Percentiles rank a stretch among this genome's conserved stretches.
Evolutionary conservation across 179 eudicot genomes (phyloP).

Genomic region (Amaranthus tricolor): DNA sequence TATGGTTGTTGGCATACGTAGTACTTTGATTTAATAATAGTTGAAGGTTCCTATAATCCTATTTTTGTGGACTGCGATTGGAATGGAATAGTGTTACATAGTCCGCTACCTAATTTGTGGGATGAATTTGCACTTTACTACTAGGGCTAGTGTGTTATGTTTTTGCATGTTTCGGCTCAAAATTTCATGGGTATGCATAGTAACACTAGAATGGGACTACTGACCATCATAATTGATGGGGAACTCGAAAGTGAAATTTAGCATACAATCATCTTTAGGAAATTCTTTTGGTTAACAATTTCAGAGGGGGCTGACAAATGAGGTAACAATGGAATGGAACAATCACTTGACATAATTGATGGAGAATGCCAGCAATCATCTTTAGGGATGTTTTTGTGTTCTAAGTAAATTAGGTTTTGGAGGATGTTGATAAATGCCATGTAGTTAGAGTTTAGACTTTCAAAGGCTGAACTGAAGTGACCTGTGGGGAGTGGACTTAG

Average conservation of each 20-base stretch:
- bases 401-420: background rate
- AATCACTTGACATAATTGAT: background rate
- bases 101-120: no score
- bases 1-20: background rate
- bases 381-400: background rate
- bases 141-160: no score
- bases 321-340: no score
- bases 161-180: no score
- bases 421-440: background rate
- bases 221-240: background rate
- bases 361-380: background rate
- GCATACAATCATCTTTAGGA: background rate
- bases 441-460: background rate
- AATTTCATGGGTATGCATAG: no score
- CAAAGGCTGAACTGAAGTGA: background rate
- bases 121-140: no score
- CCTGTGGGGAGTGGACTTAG: background rate
- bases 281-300: no score
- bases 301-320: no score
- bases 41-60: background rate
- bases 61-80: background rate
- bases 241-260: background rate
- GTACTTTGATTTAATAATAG: background rate
- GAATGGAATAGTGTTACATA: no score
- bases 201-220: background rate